A percentile compares a stretch with the other conserved stretches of the same genome.
phyloP scores from a whole-genome alignment of 228 moss, liverwort and hornwort genomes.

The Sphagnum fallax region DNA sequence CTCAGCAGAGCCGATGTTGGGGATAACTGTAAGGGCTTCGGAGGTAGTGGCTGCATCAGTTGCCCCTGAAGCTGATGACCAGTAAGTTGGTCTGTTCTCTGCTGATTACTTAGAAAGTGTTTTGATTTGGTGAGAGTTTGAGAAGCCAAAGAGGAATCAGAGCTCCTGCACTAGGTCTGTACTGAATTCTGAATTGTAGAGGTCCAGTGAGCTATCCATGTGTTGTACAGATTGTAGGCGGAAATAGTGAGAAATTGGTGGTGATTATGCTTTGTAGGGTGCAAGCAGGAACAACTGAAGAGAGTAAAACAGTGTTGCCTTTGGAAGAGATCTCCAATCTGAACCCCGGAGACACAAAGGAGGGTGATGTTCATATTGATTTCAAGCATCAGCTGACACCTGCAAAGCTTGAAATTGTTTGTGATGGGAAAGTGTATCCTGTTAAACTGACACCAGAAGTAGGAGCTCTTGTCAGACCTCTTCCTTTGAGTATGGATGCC shows the following conservation, averaged over 20 bases:
- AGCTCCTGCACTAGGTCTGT: neutral
- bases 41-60: conserved; percentile 7
- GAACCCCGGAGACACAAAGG: conserved; percentile 34
- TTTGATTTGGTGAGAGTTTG: neutral
- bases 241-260: neutral
- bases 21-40: conserved; percentile 44
- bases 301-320: conserved; percentile 16
- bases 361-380: conserved; percentile 50
- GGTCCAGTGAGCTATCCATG: too few species aligned
- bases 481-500: conserved; percentile 36
- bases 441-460: conserved; percentile 71
- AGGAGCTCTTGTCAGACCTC: conserved; percentile 68
- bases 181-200: neutral
- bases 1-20: conserved; percentile 43
- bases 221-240: too few species aligned
- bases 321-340: conserved; percentile 51
- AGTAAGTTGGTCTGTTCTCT: conserved; percentile 27
- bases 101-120: neutral
- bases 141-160: neutral
- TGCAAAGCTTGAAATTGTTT: conserved; percentile 46
- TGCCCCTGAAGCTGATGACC: conserved; percentile 11
- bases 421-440: conserved; percentile 36
- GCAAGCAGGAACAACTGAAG: conserved; percentile 23
- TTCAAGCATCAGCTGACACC: conserved; percentile 57
- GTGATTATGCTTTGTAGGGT: conserved; percentile 13